Base-by-base conservation (phyloP, 2,329 filamentous ascomycete species). In the Penicillium occitanis region DNA sequence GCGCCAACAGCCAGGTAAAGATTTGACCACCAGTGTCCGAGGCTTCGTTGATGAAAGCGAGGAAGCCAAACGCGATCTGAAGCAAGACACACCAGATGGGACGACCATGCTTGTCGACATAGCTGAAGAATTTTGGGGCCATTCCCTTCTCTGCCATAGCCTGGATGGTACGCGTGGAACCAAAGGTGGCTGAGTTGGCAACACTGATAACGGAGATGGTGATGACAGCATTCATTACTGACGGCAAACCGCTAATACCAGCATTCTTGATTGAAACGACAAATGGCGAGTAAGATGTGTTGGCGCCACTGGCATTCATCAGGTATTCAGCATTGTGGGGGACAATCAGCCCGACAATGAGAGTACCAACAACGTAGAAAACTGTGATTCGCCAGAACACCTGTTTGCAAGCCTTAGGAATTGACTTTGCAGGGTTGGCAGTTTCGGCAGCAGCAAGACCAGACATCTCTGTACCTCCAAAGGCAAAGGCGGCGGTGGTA, bases 221-320 rank as follows among this genome's bases (percentile, higher is more conserved):
- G 71, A 90, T 88, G 62, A 90, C 84, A 17, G 84, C 87, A 74
- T 91, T 91, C 81, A 91, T 88, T 68, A 91, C 85, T 28, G 83
- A 84, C 28, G 88, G 87, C 14, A 91, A 82, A 2, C 84, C 84
- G 1, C 75, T 73, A 51, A 91, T 85, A 53, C 87, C 86, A 6
- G 87, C 87, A 66, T 87, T 81, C 68, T 85, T 78, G 67, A 88
- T 87, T 28, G 86, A 85, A 69, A 91, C 86, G 67, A 91, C 88
- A 71, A 91, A 90, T 0, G 89, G 90, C 0, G 86, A 88, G 6
- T 84, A 83, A 46, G 79, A 78, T 55, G 80, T 79, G 68, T 81
- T 78, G 25, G 77, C 73, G 17, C 72, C 74, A 19, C 70, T 73
- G n/a, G 77, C 77, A 53, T 77, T 76, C 33, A 84, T 72, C 5